These are phyloP conservation scores for Pseudognaphalium luteoalbum DNA, from an alignment of 129 eudicot species.

Conservation along the genomic window DNA sequence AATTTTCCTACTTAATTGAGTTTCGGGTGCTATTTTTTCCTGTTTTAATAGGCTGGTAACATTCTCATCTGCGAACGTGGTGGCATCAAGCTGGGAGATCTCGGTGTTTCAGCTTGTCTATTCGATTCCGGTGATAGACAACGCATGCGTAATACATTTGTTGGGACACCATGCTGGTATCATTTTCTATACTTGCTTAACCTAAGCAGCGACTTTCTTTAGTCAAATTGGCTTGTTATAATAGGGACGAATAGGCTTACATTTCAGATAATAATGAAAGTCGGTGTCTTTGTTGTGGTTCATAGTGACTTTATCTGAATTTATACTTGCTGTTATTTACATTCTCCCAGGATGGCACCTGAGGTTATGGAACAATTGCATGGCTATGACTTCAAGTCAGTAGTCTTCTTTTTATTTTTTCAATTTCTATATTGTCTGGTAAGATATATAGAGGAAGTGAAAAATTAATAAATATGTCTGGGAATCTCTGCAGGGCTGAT, in stretches of 20 bases:
- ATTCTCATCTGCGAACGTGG: constrained; percentile 73
- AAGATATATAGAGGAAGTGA: background rate
- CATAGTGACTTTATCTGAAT: background rate
- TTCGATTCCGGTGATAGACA: constrained; percentile 92
- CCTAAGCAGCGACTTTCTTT: constrained; percentile 1
- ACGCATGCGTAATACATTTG: constrained; percentile 81
- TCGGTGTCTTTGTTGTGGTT: background rate
- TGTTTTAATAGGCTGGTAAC: constrained; percentile 76
- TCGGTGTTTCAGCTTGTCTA: constrained; percentile 96
- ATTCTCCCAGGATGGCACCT: constrained; percentile 96
- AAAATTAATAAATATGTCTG: constrained; percentile 13
- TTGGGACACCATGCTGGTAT: constrained; percentile 98
- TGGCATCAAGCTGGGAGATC: constrained; percentile 85
- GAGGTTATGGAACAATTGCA: constrained; percentile 97
- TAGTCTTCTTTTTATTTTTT: constrained; percentile 15
- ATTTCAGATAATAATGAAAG: background rate
- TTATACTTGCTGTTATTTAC: constrained; percentile 17
- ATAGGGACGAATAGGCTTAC: background rate
- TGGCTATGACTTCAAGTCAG: constrained; percentile 94
- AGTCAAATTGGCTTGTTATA: background rate
- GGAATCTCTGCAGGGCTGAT: constrained; percentile 72
- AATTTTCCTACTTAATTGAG: background rate
- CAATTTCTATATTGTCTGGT: constrained; percentile 1
- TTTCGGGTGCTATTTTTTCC: background rate
- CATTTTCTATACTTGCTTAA: background rate